Evolutionary conservation across 2,329 filamentous ascomycete genomes (phyloP), one percentile per base, ranked within the genome.

Genomic region (Diplodia sapinea): DNA sequence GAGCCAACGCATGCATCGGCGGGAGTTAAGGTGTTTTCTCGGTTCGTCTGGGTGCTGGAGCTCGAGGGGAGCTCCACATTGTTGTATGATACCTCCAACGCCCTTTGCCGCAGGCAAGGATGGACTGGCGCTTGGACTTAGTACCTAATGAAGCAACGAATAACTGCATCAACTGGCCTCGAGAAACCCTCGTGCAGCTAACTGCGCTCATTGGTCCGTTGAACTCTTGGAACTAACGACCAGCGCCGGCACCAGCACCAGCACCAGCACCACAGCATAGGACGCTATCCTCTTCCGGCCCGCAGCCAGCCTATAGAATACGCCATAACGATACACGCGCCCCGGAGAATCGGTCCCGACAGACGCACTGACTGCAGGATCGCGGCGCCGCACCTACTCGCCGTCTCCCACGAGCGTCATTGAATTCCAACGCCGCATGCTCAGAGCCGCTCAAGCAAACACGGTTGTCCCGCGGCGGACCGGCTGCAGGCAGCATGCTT

Each of bases 41-140:
- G 54, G 54, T 54, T 54, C 51, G 36, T 59, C 36, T 56, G 55
- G 55, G 55, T 62, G n/a, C 40, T 36, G 40, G 57, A 43, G 40
- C 57, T 62, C 57, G 11, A 62, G 43, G 57, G 20, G 57, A 50
- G 57, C 40, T 62, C 57, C 29, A 20, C 43, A 40, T 26, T 26
- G 31, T 54, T 66, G 65, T 66, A 66, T 66, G 55, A 56, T 66
- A 66, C 55, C 65, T 66, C 54, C 54, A 66, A 62, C 65, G 65
- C 65, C 65, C 65, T 67, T 67, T 67, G 65, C 65, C 65, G 56
- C 65, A 67, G 65, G 65, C 65, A 67, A 67, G 57, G 65, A 61
- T 63, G 38, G n/a, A 51, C 65, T 63, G 65, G 65, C 65, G 57
- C 38, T 55, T 55, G 65, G 65, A 56, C 38, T 50, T 62, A 62